Base-by-base conservation (phyloP, 352 stramenopile species). In the Phytopythium chamaehyphon region DNA sequence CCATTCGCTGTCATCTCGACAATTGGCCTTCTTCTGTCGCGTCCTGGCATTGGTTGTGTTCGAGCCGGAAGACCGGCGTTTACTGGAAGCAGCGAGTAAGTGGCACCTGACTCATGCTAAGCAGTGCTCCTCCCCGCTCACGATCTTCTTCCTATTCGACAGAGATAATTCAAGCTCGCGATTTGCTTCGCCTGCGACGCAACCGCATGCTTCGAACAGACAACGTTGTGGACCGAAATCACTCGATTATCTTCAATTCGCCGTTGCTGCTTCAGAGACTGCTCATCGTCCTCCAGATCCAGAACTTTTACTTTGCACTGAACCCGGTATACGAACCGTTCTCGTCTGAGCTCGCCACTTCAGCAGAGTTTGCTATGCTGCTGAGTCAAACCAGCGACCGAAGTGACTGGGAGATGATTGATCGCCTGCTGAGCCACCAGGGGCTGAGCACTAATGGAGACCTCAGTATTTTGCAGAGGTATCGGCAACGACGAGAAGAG, bases 21-120 rank as follows among this genome's bases (percentile, higher is more conserved):
- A 98, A 51, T 68, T 98, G 38, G 92, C 93, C 12, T 96, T 98
- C 66, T 98, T 98, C 64, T 98, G 93, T 47, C 87, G 95, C n/a
- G 91, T 98, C 26, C 73, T 98, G 21, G 94, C 91, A 3, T 73
- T 98, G 7, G 76, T 98, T 6, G 76, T 98, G 19, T 98, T 98
- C 70, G 93, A 98, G 57, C 92, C 92, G 1, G 95, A 98, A 62
- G 95, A 98, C 57, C 83, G 95, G 16, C 81, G 95, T 31, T 66
- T 98, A 1, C 68, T 98, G 21, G 93, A 98, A 53, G 96, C 76
- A 50, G 88, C 90, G 16, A 90, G 83, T 93, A 56, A 28, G 70
- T 76, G 9, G 10, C 12, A 37, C 0, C n/a, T 15, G 33, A 16
- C 18, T 28, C 9, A 14, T 43, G 7, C 10, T 58, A 21, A 55